Percentiles rank a stretch among this genome's conserved stretches.
phyloP scores from a whole-genome alignment of 2,329 filamentous ascomycete species.

The Hypoxylon sp. region DNA sequence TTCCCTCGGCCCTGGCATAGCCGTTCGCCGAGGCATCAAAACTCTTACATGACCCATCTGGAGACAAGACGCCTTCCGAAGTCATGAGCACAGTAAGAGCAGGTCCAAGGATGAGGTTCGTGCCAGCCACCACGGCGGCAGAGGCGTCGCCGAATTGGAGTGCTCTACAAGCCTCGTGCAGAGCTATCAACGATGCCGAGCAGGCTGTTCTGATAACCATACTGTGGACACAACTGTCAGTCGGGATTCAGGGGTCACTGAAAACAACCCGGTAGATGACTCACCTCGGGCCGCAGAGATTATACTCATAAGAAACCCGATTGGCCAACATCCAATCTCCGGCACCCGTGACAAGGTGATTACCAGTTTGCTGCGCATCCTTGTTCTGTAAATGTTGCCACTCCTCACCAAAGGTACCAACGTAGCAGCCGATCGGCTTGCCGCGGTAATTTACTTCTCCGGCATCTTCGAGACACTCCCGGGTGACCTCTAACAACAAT shows the following conservation, averaged over 20 bases:
- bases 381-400: slow-evolving; percentile 48
- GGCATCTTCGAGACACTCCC: slow-evolving; percentile 53
- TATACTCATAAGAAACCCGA: slow-evolving; percentile 50
- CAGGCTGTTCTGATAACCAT: slow-evolving; percentile 53
- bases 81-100: slow-evolving; percentile 45
- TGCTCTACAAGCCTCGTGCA: slow-evolving; percentile 52
- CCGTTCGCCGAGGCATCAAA: slow-evolving; percentile 61
- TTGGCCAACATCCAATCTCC: slow-evolving; percentile 53
- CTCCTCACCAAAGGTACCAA: slow-evolving; percentile 55
- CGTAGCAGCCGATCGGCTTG: slow-evolving; percentile 53
- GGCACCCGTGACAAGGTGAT: slow-evolving; percentile 48
- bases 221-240: slow-evolving; percentile 29
- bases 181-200: slow-evolving; percentile 49
- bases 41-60: slow-evolving; percentile 48
- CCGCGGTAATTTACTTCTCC: slow-evolving; percentile 53
- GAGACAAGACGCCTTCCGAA: slow-evolving; percentile 47
- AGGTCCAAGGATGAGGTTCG: slow-evolving; percentile 46
- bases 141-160: slow-evolving; percentile 48
- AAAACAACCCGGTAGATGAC: slow-evolving; percentile 10
- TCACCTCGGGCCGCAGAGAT: slow-evolving; percentile 48
- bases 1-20: slow-evolving; percentile 63
- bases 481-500: slow-evolving; percentile 50
- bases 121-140: slow-evolving; percentile 53
- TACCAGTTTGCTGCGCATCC: slow-evolving; percentile 46
- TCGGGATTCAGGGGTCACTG: slow-evolving; percentile 3